Base-by-base conservation (phyloP, 2,329 filamentous ascomycete species). In the Aspergillus pseudoviridinutans region DNA sequence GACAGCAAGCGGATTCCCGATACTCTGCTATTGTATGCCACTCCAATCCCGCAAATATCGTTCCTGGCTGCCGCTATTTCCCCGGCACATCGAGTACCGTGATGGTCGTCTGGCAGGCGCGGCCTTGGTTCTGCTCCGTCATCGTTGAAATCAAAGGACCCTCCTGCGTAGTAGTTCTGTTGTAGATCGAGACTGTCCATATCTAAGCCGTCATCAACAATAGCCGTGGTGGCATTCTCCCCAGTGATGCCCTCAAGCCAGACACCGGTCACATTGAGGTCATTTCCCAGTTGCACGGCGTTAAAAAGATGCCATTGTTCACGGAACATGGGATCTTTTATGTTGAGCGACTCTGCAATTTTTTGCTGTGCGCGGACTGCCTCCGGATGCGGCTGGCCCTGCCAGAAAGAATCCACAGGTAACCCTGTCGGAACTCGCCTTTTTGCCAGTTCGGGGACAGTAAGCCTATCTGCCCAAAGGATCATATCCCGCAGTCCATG, bases 291-390 rank as follows among this genome's bases (percentile, higher is more conserved):
- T 66, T 96, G 86, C 4, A 89, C 72, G 0, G 89, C 81, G 71
- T 99, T 99, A 78, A 89, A 87, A 50, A 99, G 79, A 81, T 99
- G 94, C 94, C 94, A 99, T 76, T 99, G 94, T 56, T 95, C 89
- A 44, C 84, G 81, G 76, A 97, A 99, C 53, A 96, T 96, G 20
- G 94, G 94, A 68, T 99, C 94, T 29, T 79, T 74, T 62, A 99
- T 97, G 12, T 81, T 80, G n/a, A 99, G 80, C 1, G 80, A 78
- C 52, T 80, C 74, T 64, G 87, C 87, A 50, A 95, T 78, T 4
- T 81, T 74, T 50, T 82, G 74, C 64, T 89, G 87, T 59, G 81
- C 78, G 59, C 81, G 73, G 25, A 88, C 77, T 3, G 85, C 84
- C 50, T 77, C 68, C 29, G 77, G 69, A 44, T 74, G 68, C 49